A percentile compares a stretch with the other conserved stretches of the same genome.
Evolutionary conservation across 2,329 filamentous ascomycete genomes (phyloP).

Genomic region (Fusarium sp.): DNA sequence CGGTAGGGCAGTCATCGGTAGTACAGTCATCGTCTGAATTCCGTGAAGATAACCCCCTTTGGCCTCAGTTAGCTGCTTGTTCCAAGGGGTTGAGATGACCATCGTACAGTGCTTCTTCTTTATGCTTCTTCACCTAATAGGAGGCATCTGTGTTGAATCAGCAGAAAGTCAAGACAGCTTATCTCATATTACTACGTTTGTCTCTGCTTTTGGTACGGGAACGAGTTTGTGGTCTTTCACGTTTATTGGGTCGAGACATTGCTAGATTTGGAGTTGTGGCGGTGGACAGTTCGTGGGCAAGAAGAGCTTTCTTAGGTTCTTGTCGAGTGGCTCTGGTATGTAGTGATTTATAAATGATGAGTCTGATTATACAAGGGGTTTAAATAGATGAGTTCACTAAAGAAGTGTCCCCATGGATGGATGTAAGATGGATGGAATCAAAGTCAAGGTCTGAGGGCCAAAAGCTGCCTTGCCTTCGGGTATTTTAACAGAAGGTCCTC

Average conservation of each 20-base stretch:
- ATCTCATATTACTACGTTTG: background rate
- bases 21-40: background rate
- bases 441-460: background rate
- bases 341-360: background rate
- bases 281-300: background rate
- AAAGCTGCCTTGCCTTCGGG: background rate
- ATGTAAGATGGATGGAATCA: background rate
- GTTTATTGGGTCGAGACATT: background rate
- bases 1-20: rapidly evolving
- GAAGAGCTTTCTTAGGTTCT: background rate
- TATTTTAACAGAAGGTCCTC: background rate
- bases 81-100: too few relatives aligned
- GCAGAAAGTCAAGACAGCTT: background rate
- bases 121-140: background rate
- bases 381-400: background rate
- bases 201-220: too few relatives aligned
- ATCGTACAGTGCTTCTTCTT: background rate
- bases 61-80: background rate
- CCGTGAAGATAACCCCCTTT: background rate
- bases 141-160: background rate
- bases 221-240: too few relatives aligned
- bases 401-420: background rate
- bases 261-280: background rate
- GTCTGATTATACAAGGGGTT: background rate
- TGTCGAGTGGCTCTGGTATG: background rate